These are phyloP conservation scores for Ustilago tritici DNA, from an alignment of 1,284 basidiomycete genomes.

Conservation along the genomic window DNA sequence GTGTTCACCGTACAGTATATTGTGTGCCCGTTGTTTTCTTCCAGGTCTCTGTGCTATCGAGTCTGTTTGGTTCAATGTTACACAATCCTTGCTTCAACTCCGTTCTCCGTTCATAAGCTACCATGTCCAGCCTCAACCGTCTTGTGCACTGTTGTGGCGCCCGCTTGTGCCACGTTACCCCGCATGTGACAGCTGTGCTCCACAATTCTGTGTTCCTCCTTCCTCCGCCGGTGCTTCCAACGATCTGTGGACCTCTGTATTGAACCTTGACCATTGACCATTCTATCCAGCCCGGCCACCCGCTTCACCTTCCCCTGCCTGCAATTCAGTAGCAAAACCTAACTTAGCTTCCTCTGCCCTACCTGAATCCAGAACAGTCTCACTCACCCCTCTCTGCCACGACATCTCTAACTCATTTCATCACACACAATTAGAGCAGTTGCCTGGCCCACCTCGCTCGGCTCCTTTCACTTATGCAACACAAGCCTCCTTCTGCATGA, in stretches of 20 bases:
- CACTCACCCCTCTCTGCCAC: not conserved
- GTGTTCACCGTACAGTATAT: not conserved
- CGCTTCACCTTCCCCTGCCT: not conserved
- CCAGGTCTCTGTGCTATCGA: not conserved
- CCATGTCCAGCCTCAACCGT: not conserved
- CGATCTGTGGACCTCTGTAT: not conserved
- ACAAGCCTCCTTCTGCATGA: not conserved
- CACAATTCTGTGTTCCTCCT: not conserved
- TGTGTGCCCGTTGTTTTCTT: not conserved
- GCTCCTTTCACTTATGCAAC: not conserved
- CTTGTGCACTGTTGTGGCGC: not conserved
- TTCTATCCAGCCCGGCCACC: slow-evolving; percentile 6
- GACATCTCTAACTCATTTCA: not conserved
- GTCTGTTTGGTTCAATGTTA: not conserved
- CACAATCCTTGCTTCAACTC: not conserved
- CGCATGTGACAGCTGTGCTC: not conserved
- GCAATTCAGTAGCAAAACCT: not conserved
- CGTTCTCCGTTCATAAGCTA: not conserved
- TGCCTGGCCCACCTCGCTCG: not conserved
- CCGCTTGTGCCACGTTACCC: not conserved
- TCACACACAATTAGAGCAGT: not conserved
- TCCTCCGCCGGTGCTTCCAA: not conserved
- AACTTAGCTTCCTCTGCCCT: not conserved
- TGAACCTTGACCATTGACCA: not conserved
- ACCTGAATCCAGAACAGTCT: not conserved